Evolutionary conservation across 2,329 filamentous ascomycete species (phyloP).

Genomic region (Phyllosticta capitalensis): DNA sequence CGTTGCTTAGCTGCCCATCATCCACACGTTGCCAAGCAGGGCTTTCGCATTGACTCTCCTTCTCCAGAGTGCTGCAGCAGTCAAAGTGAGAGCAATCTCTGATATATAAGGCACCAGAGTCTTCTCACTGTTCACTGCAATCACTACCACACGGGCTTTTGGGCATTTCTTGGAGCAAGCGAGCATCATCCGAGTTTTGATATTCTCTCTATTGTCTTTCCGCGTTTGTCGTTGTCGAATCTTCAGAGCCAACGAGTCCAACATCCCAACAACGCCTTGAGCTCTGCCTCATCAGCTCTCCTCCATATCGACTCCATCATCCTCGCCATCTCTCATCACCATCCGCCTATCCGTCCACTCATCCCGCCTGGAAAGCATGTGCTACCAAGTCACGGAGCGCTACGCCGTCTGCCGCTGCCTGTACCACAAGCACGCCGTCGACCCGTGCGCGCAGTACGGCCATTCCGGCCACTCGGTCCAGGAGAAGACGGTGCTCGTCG

Average conservation of each 20-base stretch:
- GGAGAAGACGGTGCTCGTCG: constrained; percentile 70
- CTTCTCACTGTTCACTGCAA: no score
- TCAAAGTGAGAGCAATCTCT: no score
- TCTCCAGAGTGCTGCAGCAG: no score
- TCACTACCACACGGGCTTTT: no score
- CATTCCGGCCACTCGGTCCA: constrained; percentile 62
- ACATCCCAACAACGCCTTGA: neutral
- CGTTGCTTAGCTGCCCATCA: no score
- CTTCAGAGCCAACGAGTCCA: neutral
- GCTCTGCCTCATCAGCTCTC: neutral
- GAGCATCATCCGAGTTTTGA: no score
- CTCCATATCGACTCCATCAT: neutral
- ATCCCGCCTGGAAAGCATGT: constrained; percentile 47
- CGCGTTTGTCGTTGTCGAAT: no score
- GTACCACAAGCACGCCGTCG: constrained; percentile 79
- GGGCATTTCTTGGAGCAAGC: no score
- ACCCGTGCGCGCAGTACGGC: constrained; percentile 69
- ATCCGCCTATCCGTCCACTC: neutral
- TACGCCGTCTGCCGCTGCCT: constrained; percentile 81
- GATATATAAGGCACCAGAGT: no score
- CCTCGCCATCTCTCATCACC: neutral
- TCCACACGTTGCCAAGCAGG: no score
- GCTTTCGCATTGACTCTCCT: no score
- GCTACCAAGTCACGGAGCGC: constrained; percentile 75
- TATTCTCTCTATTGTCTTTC: no score